These are phyloP conservation scores for Lithocarpus polystachyus DNA, from an alignment of 306 rosid genomes.

Conservation along the genomic window DNA sequence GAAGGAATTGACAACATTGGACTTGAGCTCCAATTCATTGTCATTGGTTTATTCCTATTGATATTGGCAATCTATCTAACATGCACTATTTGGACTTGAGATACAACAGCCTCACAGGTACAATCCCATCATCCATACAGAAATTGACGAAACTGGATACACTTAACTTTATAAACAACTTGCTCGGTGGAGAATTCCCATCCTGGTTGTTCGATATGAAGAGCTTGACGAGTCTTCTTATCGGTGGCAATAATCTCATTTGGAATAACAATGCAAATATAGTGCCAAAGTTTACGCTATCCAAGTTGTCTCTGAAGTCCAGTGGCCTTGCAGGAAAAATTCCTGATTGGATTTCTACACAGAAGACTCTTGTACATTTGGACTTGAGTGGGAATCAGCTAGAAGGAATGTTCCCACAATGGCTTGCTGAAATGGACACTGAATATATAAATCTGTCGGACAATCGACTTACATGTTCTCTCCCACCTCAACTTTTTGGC, in stretches of 20 bases:
- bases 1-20: neutral
- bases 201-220: too few relatives aligned
- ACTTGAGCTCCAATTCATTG: slow-evolving; percentile 19
- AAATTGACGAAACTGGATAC: slow-evolving; percentile 1
- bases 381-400: slow-evolving; percentile 33
- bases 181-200: slow-evolving; percentile 5
- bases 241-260: too few relatives aligned
- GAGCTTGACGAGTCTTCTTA: too few relatives aligned
- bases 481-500: slow-evolving; percentile 21
- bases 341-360: slow-evolving; percentile 29
- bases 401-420: slow-evolving; percentile 24
- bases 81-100: slow-evolving; percentile 17
- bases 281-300: too few relatives aligned
- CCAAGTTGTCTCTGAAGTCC: too few relatives aligned
- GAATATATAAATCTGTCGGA: slow-evolving; percentile 27
- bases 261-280: too few relatives aligned
- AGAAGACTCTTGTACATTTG: slow-evolving; percentile 7
- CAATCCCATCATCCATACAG: slow-evolving; percentile 5
- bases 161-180: slow-evolving; percentile 7
- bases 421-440: slow-evolving; percentile 27
- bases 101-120: slow-evolving; percentile 19
- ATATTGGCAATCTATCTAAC: slow-evolving; percentile 6
- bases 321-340: neutral
- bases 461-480: slow-evolving; percentile 23
- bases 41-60: slow-evolving; percentile 2